phyloP scores from a whole-genome alignment of 2,329 filamentous ascomycete species.

The Sporothrix variecibatus region DNA sequence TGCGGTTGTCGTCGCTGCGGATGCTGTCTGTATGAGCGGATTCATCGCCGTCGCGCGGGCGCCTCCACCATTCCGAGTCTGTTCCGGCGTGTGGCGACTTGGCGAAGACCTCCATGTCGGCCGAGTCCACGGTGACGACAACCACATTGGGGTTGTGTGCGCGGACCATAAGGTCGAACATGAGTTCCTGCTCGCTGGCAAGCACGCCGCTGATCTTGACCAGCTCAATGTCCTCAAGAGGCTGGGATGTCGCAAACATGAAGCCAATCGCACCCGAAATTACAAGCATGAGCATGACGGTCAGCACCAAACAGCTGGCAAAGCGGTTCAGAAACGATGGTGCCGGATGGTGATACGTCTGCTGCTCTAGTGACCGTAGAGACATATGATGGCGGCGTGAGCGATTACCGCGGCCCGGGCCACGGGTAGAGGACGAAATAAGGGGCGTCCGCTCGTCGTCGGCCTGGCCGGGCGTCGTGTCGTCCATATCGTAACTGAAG shows the following conservation, averaged over 20 bases:
- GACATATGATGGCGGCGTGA: constrained; percentile 58
- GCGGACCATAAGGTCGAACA: constrained; percentile 85
- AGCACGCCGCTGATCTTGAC: constrained; percentile 84
- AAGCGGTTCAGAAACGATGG: constrained; percentile 70
- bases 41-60: constrained; percentile 35
- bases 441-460: constrained; percentile 89
- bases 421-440: constrained; percentile 60
- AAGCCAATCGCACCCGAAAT: constrained; percentile 85
- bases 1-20: constrained; percentile 30
- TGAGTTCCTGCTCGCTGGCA: constrained; percentile 90
- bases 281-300: constrained; percentile 76
- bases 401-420: constrained; percentile 57
- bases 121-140: constrained; percentile 78
- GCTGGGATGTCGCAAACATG: constrained; percentile 87
- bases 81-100: constrained; percentile 87
- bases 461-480: constrained; percentile 64
- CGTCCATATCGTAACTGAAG: constrained; percentile 76
- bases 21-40: background rate
- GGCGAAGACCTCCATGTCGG: constrained; percentile 91
- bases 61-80: constrained; percentile 62
- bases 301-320: constrained; percentile 84
- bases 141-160: constrained; percentile 94
- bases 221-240: constrained; percentile 76
- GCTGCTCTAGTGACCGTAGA: constrained; percentile 71
- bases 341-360: constrained; percentile 59